Evolutionary conservation across 2,329 filamentous ascomycete species (phyloP), one percentile per base, ranked within the genome.

Genomic region (Fusarium cyanostomum): DNA sequence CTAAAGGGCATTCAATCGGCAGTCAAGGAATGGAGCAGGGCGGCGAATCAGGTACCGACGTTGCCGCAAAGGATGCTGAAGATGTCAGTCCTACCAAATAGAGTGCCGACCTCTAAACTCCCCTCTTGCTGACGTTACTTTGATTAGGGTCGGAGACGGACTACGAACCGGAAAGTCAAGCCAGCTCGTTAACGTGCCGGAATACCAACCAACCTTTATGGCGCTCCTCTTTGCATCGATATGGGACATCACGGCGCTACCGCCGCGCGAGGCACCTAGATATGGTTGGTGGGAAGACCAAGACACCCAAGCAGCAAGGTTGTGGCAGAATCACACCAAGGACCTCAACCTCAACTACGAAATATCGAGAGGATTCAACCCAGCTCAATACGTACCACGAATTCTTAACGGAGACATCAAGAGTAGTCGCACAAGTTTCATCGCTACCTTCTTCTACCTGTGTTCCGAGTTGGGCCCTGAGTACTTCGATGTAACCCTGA

Each of bases 401-500:
- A 76, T 77, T 44, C 58, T 77, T 26, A 76, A 77, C 35, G 69
- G 72, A 18, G 74, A 77, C 56, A 71, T 73, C 15, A 74, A 71
- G 46, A 77, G 75, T 51, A 81, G 79, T 61, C 75, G 79, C 42
- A 79, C 77, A 33, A 78, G 78, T 51, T 81, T 80, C 68, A 79
- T 81, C 51, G 78, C 79, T 35, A 80, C 78, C 30, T 81, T 81
- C 67, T 79, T 81, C 68, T 81, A 81, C 66, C 74, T 81, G 37
- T 78, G 79, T 71, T 76, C 80, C 42, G 79, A 81, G 58, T 68
- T 81, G 55, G 78, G 78, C 34, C 74, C 79, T 50, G 74, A 72
- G 33, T 71, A 73, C 28, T 74, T 81, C 34, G 78, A 80, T 58
- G 75, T 77, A 24, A 78, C 80, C 52, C 73, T 81, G 33, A 74